Base-by-base conservation (phyloP, 768 basidiomycete species). In the Paxillus rubicundulus region DNA sequence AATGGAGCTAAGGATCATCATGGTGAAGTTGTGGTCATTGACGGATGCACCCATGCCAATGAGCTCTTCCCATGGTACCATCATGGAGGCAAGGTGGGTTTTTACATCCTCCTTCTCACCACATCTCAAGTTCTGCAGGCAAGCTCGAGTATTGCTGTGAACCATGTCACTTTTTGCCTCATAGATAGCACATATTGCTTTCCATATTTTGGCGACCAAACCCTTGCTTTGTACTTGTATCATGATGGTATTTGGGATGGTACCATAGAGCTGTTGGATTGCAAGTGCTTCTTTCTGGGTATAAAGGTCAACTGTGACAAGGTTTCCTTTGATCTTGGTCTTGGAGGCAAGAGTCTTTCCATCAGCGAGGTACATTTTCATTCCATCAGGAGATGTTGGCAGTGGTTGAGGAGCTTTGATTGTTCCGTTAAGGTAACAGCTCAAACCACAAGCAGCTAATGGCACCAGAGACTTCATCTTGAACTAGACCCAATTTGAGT, bases 111-210 rank as follows among this genome's bases (percentile, higher is more conserved):
- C 47, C n/a, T 44, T 54, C 14, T 54, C 27, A 5, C 20, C 34
- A 43, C 46, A 54, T 13, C 45, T 54, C 52, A 54, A 42, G 30
- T 43, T 49, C n/a, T 54, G 47, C 13, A 54, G 38, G 9, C 16
- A 16, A 2, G 46, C 20, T 5, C n/a, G 14, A 9, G 47, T 17
- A 27, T 54, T 34, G 5, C 43, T 42, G 14, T 54, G 52, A 1
- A 54, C 41, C 32, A 53, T 39, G 17, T 54, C 52, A 37, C 47
- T 54, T 18, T 49, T 54, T 16, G 36, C 30, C n/a, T 54, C 13
- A 27, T 32, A 32, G 32, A 32, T 32, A 9, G 7, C 10, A 32
- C 47, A 54, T 6, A 54, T 44, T 5, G 32, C 47, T 18, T 27
- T 21, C 52, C 47, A 54, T 14, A 38, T 42, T 9, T 16, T 7